phyloP scores from a whole-genome alignment of 495 filamentous ascomycete genomes.

The Lasiosphaeriaceae sp. region DNA sequence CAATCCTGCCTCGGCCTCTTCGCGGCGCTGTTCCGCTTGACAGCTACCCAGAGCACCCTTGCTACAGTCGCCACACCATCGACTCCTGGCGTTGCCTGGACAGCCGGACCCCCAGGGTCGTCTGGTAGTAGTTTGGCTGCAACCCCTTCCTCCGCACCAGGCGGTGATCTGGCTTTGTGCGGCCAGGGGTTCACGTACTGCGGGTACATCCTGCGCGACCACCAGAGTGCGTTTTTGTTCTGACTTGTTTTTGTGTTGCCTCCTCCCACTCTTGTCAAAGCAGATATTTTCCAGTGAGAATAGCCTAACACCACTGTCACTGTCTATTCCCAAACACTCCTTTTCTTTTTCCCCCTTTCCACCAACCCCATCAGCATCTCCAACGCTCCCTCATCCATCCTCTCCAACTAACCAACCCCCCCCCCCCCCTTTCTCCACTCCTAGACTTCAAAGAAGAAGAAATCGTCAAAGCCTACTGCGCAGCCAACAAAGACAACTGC shows the following conservation, averaged over 20 bases:
- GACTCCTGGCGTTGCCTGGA: not conserved
- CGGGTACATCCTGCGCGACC: conserved; percentile 39
- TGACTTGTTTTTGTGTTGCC: not conserved
- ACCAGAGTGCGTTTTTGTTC: conserved; percentile 29
- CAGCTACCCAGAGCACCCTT: conserved; percentile 7
- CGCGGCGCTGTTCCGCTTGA: conserved; percentile 8
- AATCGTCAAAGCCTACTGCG: conserved; percentile 40
- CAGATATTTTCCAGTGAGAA: too few species aligned
- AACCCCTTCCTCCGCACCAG: conserved; percentile 7
- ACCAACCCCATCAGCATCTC: not conserved
- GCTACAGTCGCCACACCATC: not conserved
- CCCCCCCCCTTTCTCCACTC: not conserved
- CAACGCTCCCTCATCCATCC: not conserved
- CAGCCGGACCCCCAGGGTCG: conserved; percentile 2
- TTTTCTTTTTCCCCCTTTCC: not conserved
- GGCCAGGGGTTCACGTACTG: conserved; percentile 44
- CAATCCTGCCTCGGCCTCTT: not conserved
- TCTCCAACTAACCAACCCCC: not conserved
- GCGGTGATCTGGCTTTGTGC: conserved; percentile 25
- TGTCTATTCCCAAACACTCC: too few species aligned
- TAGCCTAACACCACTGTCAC: too few species aligned
- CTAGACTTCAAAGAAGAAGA: conserved; percentile 36
- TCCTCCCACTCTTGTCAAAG: too few species aligned
- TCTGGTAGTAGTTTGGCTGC: not conserved
- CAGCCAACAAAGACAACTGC: conserved; percentile 33